phyloP scores from a whole-genome alignment of 768 basidiomycete genomes.

The Lentinula sp. region DNA sequence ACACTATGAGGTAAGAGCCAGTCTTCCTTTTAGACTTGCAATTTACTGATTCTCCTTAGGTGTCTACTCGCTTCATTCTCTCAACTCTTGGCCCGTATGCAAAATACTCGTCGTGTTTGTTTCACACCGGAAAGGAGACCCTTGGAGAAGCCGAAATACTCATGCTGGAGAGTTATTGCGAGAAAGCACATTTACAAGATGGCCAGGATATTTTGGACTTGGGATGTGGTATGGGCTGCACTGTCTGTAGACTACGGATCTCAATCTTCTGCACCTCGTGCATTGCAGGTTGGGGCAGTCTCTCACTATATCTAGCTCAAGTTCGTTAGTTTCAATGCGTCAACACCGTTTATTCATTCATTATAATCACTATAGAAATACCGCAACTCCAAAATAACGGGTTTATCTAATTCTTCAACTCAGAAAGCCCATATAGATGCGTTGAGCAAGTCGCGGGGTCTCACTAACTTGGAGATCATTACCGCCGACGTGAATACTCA shows the following conservation, averaged over 20 bases:
- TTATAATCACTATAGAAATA: constrained; percentile 43
- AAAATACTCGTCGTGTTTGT: constrained; percentile 65
- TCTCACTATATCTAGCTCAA: constrained; percentile 59
- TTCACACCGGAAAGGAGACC: constrained; percentile 52
- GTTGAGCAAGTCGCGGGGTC: constrained; percentile 38
- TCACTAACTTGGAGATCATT: constrained; percentile 56
- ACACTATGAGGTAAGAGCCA: constrained; percentile 57
- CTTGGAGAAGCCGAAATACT: constrained; percentile 58
- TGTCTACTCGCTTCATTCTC: constrained; percentile 56
- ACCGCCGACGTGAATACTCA: constrained; percentile 63
- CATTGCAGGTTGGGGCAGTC: constrained; percentile 58
- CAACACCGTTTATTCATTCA: not conserved
- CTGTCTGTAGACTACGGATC: not conserved
- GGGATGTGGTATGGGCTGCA: constrained; percentile 47
- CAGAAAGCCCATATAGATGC: constrained; percentile 62
- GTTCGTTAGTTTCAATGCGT: constrained; percentile 19
- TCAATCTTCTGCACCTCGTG: not conserved
- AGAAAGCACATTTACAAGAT: constrained; percentile 55
- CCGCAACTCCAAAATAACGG: constrained; percentile 54
- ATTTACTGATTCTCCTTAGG: constrained; percentile 22
- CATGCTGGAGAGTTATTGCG: constrained; percentile 64
- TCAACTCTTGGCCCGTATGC: constrained; percentile 59
- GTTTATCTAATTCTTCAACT: constrained; percentile 62
- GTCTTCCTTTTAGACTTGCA: constrained; percentile 5
- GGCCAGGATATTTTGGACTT: constrained; percentile 61